Base-by-base conservation (phyloP, 306 rosid genomes). In the Quercus gilva region DNA sequence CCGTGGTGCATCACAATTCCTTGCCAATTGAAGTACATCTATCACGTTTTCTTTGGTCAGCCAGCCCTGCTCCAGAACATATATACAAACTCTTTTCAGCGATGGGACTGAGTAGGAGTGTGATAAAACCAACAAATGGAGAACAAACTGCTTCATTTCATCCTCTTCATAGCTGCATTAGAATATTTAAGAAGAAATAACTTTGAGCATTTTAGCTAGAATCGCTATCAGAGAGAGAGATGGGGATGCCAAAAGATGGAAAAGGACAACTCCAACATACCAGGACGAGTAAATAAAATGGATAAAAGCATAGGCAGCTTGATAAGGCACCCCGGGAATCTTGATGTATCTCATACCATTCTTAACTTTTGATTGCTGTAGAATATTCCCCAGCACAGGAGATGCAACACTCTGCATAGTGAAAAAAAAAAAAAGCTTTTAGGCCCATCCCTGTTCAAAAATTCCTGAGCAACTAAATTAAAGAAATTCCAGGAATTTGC, bases 211-310 rank as follows among this genome's bases (percentile, higher is more conserved):
- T 74, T 53, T 61, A 26, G 75, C 71, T 20, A 21, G 68, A 56
- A 29, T 19, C 41, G 57, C 28, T 12, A 43, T n/a, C 19, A 31
- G 21, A 25, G 53, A 15, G 53, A 5, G 41, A 31, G 17, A 56
- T 5, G 67, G 12, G 33, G 55, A 45, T 49, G 55, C 21, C 49
- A n/a, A 21, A 19, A 3, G 25, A 33, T 33, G 45, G 17, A 55
- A 18, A 45, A n/a, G 71, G 53, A 74, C n/a, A 73, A 26, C 31
- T 51, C 33, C 29, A 49, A 64, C 82, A 78, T 80, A 86, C 89
- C 87, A 75, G 53, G 89, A 86, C 6, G 87, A 86, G 77, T 86
- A 86, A 11, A 86, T 83, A 76, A 83, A 83, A 72, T 85, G 87
- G 25, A 84, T 78, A 63, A 86, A 86, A 4, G 74, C 11, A 31